Percentiles rank a stretch among this genome's conserved stretches.
Conservation (phyloP, 495 filamentous ascomycete genomes). For the Baudoinia panamericana region DNA sequence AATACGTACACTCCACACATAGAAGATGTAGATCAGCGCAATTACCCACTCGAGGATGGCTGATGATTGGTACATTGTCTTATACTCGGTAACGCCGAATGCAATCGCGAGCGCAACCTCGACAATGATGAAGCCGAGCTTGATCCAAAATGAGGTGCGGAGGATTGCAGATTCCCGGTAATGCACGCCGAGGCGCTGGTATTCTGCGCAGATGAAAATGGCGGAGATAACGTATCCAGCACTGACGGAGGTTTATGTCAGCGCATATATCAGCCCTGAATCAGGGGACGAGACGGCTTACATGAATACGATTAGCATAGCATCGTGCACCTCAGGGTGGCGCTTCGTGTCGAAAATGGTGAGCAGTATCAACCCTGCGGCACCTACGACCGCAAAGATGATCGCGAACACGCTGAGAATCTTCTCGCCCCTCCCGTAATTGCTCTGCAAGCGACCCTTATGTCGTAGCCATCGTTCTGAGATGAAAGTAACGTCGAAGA, state of each 20-base stretch:
- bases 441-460: conserved; percentile 54
- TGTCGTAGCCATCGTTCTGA: conserved; percentile 76
- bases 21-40: conserved; percentile 74
- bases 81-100: conserved; percentile 33
- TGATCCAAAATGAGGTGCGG: conserved; percentile 65
- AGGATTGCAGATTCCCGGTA: conserved; percentile 63
- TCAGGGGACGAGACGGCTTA: conserved; percentile 30
- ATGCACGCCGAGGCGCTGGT: conserved; percentile 65
- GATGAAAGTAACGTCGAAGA: conserved; percentile 70
- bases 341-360: conserved; percentile 68
- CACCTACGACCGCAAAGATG: conserved; percentile 61
- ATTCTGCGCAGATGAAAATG: conserved; percentile 77
- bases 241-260: conserved; percentile 3
- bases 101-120: conserved; percentile 62
- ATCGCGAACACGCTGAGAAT: conserved; percentile 55
- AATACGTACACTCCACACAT: conserved; percentile 6
- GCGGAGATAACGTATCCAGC: conserved; percentile 65
- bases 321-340: conserved; percentile 53
- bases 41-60: conserved; percentile 65
- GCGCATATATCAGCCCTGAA: conserved; percentile 4
- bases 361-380: conserved; percentile 64
- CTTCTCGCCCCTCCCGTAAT: conserved; percentile 56
- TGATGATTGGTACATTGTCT: conserved; percentile 29
- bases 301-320: conserved; percentile 76
- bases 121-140: conserved; percentile 64